Conservation (phyloP, 2,329 filamentous ascomycete species). For the Fusarium sp. region DNA sequence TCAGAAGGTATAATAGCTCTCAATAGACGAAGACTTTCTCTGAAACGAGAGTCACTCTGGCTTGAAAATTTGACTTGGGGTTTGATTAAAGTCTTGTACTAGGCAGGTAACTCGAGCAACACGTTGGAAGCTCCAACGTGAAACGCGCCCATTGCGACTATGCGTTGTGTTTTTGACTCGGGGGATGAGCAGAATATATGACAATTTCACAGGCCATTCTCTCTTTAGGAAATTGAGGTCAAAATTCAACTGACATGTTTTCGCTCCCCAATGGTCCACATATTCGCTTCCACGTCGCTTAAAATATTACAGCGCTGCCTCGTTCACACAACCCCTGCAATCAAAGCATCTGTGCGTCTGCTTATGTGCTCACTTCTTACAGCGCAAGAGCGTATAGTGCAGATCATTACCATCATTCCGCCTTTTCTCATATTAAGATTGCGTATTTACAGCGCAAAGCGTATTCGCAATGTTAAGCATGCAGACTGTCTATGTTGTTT, state of each 20-base stretch:
- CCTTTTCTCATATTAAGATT: accelerated
- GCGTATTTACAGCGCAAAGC: not conserved
- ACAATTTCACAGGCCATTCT: accelerated
- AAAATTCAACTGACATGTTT: not conserved
- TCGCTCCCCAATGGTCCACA: accelerated
- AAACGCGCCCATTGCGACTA: too few relatives aligned
- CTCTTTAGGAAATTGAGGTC: not conserved
- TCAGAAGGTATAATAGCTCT: too few relatives aligned
- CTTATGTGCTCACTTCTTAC: too few relatives aligned
- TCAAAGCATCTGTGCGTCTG: not conserved
- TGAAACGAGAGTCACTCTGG: too few relatives aligned
- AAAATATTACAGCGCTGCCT: accelerated
- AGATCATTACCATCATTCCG: not conserved
- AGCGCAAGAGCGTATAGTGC: not conserved
- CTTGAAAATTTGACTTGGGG: too few relatives aligned
- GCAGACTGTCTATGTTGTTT: accelerated
- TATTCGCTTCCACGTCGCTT: not conserved
- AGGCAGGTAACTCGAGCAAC: too few relatives aligned
- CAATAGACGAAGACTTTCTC: too few relatives aligned
- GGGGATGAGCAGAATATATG: accelerated
- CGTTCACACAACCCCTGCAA: not conserved
- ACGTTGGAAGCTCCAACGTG: too few relatives aligned
- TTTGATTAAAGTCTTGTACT: too few relatives aligned
- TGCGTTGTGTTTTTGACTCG: not conserved
- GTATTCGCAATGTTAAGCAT: accelerated